Evolutionary conservation across 1,284 basidiomycete species (phyloP).

Genomic region (Leccinum cinnamomeum): DNA sequence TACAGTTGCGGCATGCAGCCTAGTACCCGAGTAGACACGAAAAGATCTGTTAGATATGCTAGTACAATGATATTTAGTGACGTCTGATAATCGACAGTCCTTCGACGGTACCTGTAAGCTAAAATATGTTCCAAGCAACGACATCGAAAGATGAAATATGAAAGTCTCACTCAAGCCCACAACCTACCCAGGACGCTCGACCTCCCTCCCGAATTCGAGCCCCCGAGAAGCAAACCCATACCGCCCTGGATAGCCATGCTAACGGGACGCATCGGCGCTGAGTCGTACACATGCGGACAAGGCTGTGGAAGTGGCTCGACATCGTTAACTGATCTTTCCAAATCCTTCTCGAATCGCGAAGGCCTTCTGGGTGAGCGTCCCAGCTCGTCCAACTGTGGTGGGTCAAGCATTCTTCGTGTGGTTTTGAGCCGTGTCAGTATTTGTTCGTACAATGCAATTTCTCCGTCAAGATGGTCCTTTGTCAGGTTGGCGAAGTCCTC

Average conservation of each 20-base stretch:
- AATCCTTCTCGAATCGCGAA: constrained; percentile 73
- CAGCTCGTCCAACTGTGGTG: constrained; percentile 47
- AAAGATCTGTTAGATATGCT: background rate
- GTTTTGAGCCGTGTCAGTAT: constrained; percentile 55
- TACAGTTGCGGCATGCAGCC: background rate
- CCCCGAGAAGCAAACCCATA: constrained; percentile 59
- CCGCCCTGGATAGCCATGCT: constrained; percentile 72
- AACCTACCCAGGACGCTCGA: constrained; percentile 66
- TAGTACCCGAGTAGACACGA: background rate
- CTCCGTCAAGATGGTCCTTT: constrained; percentile 71
- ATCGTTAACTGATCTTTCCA: constrained; percentile 54
- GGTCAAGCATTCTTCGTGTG: constrained; percentile 54
- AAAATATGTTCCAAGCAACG: constrained; percentile 3
- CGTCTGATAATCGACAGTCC: background rate
- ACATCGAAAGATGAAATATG: background rate
- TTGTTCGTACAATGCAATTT: constrained; percentile 75
- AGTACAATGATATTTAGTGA: constrained; percentile 1
- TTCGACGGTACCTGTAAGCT: background rate
- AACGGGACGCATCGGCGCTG: constrained; percentile 71
- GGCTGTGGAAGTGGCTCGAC: constrained; percentile 62
- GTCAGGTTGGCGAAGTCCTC: constrained; percentile 65
- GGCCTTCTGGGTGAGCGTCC: constrained; percentile 52
- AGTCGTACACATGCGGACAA: constrained; percentile 74
- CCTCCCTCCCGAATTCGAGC: constrained; percentile 38
- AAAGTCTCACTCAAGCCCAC: constrained; percentile 40